A percentile compares a stretch with the other conserved stretches of the same genome.
Evolutionary conservation across 73 alveolate genomes (phyloP).

Genomic region (Durusdinium trenchii): DNA sequence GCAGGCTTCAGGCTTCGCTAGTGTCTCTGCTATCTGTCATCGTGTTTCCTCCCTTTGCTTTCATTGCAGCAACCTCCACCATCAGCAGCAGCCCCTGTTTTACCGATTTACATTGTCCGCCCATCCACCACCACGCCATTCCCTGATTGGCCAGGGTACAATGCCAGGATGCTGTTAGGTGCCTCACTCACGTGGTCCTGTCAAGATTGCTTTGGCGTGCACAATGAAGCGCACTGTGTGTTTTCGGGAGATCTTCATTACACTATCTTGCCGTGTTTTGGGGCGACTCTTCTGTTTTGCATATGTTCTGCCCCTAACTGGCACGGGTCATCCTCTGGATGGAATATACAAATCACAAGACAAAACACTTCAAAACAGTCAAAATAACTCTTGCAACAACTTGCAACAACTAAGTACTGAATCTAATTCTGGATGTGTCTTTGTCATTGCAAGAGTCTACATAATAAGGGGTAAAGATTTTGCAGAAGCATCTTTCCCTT

Average conservation of each 20-base stretch:
- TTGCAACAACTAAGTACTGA: neutral
- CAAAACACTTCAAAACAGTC: neutral
- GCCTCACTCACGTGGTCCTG: constrained; percentile 34
- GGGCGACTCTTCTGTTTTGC: neutral
- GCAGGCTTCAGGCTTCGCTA: no score
- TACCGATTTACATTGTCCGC: no score
- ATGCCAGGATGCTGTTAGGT: neutral
- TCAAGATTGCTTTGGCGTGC: neutral
- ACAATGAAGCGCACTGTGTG: neutral
- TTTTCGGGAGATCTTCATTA: neutral
- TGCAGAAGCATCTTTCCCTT: no score
- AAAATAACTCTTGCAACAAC: neutral
- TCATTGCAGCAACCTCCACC: no score
- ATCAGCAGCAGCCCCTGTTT: no score
- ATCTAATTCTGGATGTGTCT: neutral
- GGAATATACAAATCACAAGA: neutral
- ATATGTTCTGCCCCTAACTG: neutral
- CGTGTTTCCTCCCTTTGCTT: no score
- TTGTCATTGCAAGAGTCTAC: neutral
- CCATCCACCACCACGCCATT: neutral
- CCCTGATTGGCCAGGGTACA: neutral
- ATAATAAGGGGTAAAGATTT: no score
- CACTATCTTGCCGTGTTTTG: neutral
- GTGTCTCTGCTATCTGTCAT: no score
- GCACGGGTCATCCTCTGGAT: neutral